Evolutionary conservation across 805 yeast genomes (phyloP), one percentile per base, ranked within the genome.

Genomic region (Pichia californica): DNA sequence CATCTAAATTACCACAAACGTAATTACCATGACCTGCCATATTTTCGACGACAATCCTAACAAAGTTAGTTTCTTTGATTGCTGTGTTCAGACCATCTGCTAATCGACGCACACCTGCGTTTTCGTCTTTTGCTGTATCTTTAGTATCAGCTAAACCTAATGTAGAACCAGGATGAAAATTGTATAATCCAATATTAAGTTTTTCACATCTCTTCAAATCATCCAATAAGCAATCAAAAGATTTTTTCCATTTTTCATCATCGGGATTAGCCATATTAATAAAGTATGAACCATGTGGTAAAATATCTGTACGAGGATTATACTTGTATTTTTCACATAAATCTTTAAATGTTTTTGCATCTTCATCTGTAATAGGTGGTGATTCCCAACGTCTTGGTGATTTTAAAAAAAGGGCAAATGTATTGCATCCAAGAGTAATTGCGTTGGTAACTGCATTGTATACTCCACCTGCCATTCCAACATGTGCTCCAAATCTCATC

Each of bases 21-120:
- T 91, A 73, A 49, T 85, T 83, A 3, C 96, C 96, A 53, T 88
- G 94, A 9, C 99, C 99, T 2, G 99, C 96, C 99, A 93, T 93
- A 58, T 91, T 93, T 57, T 93, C 99, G 46, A 93, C 71, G 11
- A 93, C 94, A 35, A 93, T 80, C 56, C 83, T 89, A 27, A 93
- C 98, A 57, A 78, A 82, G 7, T 66, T 54, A 0, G 99, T 93
- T 44, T 77, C 79, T 21, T 64, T 63, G 38, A 85, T 81, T 5
- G 95, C 97, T 37, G 66, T 71, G 61, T 93, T 91, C 50, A 93
- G 81, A 52, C 83, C 83, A 20, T 70, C 69, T 0, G 98, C 98
- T 50, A 93, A 67, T 45, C 79, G 76, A n/a, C 41, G 39, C 3
- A 48, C 43, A 30, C 47, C 47, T 3, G 40, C 18, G 11, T 30